Base-by-base conservation (phyloP, 192 early-diverging fungal species). In the Umbelopsis ramanniana region DNA sequence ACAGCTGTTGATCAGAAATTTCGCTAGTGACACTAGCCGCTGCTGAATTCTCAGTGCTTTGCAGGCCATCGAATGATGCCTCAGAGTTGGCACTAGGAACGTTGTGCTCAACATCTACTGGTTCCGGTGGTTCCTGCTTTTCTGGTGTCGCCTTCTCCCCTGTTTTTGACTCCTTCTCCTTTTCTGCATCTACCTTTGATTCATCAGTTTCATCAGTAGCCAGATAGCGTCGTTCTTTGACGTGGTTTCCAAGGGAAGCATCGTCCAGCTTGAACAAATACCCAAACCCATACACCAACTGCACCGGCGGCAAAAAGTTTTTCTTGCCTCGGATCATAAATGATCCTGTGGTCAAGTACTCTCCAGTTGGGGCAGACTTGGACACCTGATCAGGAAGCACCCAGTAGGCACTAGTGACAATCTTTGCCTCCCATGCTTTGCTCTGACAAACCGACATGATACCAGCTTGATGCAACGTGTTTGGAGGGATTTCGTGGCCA, bases 311-410 rank as follows among this genome's bases (percentile, higher is more conserved):
- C 73, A 98, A 82, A 78, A 90, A 95, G 76, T 94, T 93, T 81
- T 98, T 99, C 81, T 95, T 94, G 46, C 95, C 97, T 24, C 92
- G 84, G 72, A 98, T 93, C 91, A 94, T 96, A 78, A 98, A 97
- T 71, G 88, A 92, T 19, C 96, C 95, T 0, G 94, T 93, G 4
- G 90, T 91, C 68, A 98, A 81, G 70, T 92, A 95, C 74, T 98
- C 96, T 33, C 96, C 96, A 3, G 94, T 93, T 0, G 94, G 93
- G 26, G 95, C 94, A 3, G 91, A 89, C 76, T 96, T 97, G 69
- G 91, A 91, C 21, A 97, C 93, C 50, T 97, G 94, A 68, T 91
- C 83, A 1, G 89, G 89, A 57, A 89, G 76, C 9, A 98, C 97
- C 97, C 97, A 99, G 88, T 93, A 99, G 0, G 97, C 95, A 26